Conservation (phyloP, 768 basidiomycete species). For the Suillus variegatus region DNA sequence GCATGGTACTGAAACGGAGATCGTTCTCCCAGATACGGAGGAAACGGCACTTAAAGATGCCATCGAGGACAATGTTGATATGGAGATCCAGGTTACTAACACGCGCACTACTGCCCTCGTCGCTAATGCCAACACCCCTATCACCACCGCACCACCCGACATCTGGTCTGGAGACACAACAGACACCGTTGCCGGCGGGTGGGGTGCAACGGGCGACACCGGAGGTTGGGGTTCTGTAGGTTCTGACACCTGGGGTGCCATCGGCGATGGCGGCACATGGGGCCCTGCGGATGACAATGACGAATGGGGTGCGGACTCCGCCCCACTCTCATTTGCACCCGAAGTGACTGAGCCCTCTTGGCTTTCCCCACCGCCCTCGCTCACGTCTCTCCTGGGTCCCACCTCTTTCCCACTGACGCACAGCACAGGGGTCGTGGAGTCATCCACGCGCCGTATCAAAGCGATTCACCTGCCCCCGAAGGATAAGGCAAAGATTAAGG, state of each 20-base stretch:
- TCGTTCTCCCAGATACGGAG: constrained; percentile 25
- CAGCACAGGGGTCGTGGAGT: constrained; percentile 64
- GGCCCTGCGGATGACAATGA: constrained; percentile 19
- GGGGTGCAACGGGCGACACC: constrained; percentile 13
- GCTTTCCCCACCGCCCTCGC: constrained; percentile 22
- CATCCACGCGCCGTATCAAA: constrained; percentile 59
- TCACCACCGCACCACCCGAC: constrained; percentile 2
- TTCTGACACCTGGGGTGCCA: constrained; percentile 14
- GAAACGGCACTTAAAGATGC: constrained; percentile 27
- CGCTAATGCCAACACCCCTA: neutral
- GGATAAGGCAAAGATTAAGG: constrained; percentile 12
- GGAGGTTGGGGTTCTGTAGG: constrained; percentile 9
- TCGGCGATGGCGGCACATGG: constrained; percentile 1
- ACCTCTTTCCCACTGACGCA: constrained; percentile 62
- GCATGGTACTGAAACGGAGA: constrained; percentile 15
- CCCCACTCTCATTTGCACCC: constrained; percentile 9
- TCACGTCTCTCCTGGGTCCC: constrained; percentile 53
- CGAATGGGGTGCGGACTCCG: constrained; percentile 11
- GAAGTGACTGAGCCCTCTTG: constrained; percentile 25
- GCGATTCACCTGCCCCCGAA: constrained; percentile 42
- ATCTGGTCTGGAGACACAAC: neutral
- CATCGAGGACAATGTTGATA: constrained; percentile 28
- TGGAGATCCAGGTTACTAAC: constrained; percentile 17
- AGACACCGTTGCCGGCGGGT: constrained; percentile 10
- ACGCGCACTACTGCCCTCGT: constrained; percentile 1